Percentiles rank a stretch among this genome's conserved stretches.
phyloP scores from a whole-genome alignment of 129 eudicot species.

The Pittosporum tobira region DNA sequence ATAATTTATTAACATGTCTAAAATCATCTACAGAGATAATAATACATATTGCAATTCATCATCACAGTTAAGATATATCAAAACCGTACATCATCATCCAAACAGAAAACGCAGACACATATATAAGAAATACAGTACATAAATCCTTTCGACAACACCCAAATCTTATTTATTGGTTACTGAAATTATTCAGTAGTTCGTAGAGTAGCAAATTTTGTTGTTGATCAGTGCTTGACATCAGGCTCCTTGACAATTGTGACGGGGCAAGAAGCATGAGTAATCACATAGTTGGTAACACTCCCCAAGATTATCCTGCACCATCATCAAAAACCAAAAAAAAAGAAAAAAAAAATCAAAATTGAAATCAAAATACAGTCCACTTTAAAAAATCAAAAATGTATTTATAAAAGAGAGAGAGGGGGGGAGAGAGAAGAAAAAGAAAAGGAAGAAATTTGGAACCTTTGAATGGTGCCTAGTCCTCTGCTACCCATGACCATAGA shows the following conservation, averaged over 20 bases:
- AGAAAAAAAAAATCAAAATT: background rate
- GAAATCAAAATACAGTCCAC: background rate
- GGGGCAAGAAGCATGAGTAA: constrained; percentile 59
- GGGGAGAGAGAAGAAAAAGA: background rate
- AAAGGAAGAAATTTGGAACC: constrained; percentile 39
- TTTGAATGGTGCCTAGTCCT: constrained; percentile 52
- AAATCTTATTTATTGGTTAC: background rate
- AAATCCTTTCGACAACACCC: too few relatives aligned
- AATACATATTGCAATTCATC: too few relatives aligned
- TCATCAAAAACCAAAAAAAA: background rate
- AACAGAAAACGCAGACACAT: background rate
- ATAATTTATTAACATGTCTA: too few relatives aligned
- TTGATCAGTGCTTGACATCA: constrained; percentile 38
- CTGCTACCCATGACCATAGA: constrained; percentile 92
- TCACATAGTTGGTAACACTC: constrained; percentile 71
- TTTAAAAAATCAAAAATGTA: too few relatives aligned
- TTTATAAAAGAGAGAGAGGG: too few relatives aligned
- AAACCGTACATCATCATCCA: too few relatives aligned
- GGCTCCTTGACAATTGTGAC: constrained; percentile 80
- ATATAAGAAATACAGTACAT: background rate
- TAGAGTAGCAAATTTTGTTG: background rate
- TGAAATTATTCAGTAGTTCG: too few relatives aligned
- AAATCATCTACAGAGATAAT: background rate
- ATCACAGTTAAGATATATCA: too few relatives aligned
- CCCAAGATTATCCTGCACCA: constrained; percentile 63